Percentiles rank a stretch among this genome's conserved stretches.
Evolutionary conservation across 2,329 filamentous ascomycete species (phyloP).

Genomic region (Aspergillus sp.): DNA sequence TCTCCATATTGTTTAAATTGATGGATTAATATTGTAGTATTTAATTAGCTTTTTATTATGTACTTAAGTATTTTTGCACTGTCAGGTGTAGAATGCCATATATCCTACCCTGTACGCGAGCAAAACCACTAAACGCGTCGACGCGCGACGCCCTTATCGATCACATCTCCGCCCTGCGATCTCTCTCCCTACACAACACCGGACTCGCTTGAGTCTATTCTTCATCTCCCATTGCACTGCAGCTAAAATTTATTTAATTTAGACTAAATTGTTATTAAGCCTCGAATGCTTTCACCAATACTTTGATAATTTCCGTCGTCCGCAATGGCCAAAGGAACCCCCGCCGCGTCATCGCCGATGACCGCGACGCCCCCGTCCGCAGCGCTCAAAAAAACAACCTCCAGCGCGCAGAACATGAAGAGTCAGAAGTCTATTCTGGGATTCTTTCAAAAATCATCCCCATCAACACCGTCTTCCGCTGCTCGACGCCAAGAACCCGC

Average conservation of each 20-base stretch:
- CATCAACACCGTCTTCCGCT: constrained; percentile 34
- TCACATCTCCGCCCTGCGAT: constrained; percentile 4
- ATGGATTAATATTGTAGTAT: too few relatives aligned
- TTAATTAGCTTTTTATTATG: too few relatives aligned
- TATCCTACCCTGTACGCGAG: too few relatives aligned
- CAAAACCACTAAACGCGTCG: constrained; percentile 33
- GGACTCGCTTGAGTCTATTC: constrained; percentile 1
- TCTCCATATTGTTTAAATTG: too few relatives aligned
- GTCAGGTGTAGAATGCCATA: too few relatives aligned
- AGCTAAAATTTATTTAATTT: too few relatives aligned
- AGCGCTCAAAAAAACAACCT: constrained; percentile 34
- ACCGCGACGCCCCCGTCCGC: constrained; percentile 31
- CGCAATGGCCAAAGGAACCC: constrained; percentile 34
- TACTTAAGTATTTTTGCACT: too few relatives aligned
- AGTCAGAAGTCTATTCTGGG: constrained; percentile 68
- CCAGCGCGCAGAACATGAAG: constrained; percentile 44
- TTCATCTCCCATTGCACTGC: neutral
- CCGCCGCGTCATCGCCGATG: constrained; percentile 28
- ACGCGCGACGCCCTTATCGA: constrained; percentile 24
- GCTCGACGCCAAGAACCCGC: constrained; percentile 25
- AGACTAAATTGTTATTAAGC: neutral
- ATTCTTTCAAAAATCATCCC: constrained; percentile 63
- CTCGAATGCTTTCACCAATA: neutral
- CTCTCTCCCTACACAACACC: constrained; percentile 6
- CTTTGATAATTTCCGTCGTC: neutral